Evolutionary conservation across 1,284 basidiomycete species (phyloP).

Genomic region (Baeospora myosura): DNA sequence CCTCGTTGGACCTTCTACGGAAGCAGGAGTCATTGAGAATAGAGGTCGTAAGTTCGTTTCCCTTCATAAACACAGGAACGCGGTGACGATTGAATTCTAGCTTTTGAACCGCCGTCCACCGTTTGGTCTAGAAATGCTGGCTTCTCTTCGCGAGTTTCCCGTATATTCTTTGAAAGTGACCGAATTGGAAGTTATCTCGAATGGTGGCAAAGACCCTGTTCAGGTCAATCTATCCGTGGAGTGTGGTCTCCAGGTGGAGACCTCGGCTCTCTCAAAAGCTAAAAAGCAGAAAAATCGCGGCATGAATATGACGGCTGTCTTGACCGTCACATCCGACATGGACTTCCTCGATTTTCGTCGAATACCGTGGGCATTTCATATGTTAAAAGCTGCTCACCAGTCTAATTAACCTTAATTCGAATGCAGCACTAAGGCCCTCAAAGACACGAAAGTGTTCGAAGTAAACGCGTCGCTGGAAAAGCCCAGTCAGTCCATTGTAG

Average conservation of each 20-base stretch:
- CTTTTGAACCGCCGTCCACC: conserved; percentile 67
- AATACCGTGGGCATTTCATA: conserved; percentile 45
- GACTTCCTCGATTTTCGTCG: conserved; percentile 70
- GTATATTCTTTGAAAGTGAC: conserved; percentile 47
- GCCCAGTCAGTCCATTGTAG: conserved; percentile 65
- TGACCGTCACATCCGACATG: conserved; percentile 66
- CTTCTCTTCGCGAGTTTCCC: conserved; percentile 55
- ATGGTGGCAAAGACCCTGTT: conserved; percentile 45
- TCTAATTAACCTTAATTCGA: conserved; percentile 9
- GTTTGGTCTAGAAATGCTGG: conserved; percentile 63
- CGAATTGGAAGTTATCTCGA: conserved; percentile 34
- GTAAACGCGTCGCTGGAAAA: conserved; percentile 52
- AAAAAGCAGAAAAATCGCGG: conserved; percentile 40
- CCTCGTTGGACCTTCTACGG: conserved; percentile 49
- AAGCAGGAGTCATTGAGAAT: conserved; percentile 51
- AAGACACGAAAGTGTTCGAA: conserved; percentile 48
- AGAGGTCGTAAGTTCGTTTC: conserved; percentile 44
- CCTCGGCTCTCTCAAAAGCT: conserved; percentile 15
- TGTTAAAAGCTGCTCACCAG: background rate
- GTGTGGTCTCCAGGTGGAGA: conserved; percentile 40
- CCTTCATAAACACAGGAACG: background rate
- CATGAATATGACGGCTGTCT: conserved; percentile 57
- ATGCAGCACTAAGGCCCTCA: conserved; percentile 59
- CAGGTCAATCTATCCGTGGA: conserved; percentile 52
- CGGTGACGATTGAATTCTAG: conserved; percentile 28